phyloP scores from a whole-genome alignment of 2,329 filamentous ascomycete species.

The Sarocladium kiliense region DNA sequence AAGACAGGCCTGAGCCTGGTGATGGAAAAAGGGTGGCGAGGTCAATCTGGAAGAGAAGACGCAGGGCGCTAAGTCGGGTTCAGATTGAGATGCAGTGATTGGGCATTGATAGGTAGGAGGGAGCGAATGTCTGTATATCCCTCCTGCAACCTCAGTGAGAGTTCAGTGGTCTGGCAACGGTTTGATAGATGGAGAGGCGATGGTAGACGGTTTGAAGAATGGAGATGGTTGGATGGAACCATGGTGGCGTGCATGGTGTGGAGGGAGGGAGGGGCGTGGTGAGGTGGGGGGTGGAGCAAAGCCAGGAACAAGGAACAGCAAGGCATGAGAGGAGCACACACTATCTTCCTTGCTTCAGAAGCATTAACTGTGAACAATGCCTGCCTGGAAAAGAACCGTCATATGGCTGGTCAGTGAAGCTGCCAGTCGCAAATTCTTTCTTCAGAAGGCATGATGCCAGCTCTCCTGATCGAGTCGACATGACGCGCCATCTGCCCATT shows the following conservation, averaged over 20 bases:
- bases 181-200: constrained; percentile 1
- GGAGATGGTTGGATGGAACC: constrained; percentile 4
- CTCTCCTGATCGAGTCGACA: no score
- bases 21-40: background rate
- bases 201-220: background rate
- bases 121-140: background rate
- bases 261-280: background rate
- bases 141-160: background rate
- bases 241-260: background rate
- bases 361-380: no score
- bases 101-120: background rate
- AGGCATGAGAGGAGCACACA: background rate
- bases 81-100: background rate
- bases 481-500: no score
- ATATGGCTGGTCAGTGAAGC: no score
- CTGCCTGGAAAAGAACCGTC: no score
- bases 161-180: background rate
- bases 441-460: no score
- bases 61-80: background rate
- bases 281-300: background rate
- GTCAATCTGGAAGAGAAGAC: background rate
- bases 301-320: constrained; percentile 2
- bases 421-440: no score
- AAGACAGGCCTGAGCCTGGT: no score
- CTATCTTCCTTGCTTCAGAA: background rate